These are phyloP conservation scores for Thielaviopsis cerberus DNA, from an alignment of 2,329 filamentous ascomycete species.

Conservation along the genomic window DNA sequence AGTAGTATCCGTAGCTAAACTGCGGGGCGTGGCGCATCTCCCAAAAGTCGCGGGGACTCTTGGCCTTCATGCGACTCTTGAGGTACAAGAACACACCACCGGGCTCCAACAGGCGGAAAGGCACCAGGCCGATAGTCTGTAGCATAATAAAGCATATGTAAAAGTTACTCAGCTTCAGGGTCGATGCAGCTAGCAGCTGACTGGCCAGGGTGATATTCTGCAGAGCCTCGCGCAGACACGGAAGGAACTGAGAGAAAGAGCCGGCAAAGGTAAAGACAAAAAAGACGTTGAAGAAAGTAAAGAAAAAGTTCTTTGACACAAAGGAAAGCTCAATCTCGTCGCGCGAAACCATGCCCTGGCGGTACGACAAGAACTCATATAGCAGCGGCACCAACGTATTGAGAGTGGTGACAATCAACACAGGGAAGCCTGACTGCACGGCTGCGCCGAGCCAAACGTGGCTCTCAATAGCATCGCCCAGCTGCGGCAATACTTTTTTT, in stretches of 20 bases:
- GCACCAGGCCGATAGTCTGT: conserved; percentile 82
- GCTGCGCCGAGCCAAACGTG: conserved; percentile 57
- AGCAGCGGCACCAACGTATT: conserved; percentile 83
- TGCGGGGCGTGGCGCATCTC: conserved; percentile 64
- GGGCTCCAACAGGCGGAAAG: conserved; percentile 77
- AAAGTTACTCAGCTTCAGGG: conserved; percentile 60
- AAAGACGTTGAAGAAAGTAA: conserved; percentile 98
- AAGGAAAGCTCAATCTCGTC: conserved; percentile 86
- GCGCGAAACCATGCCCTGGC: conserved; percentile 86
- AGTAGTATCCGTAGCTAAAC: conserved; percentile 91
- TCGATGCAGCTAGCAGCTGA: conserved; percentile 52
- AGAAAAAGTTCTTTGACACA: conserved; percentile 98
- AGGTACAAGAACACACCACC: conserved; percentile 73
- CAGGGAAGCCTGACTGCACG: conserved; percentile 75
- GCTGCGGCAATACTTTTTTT: conserved; percentile 46
- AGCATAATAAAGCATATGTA: conserved; percentile 90
- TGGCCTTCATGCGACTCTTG: conserved; percentile 56
- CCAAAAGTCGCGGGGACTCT: conserved; percentile 75
- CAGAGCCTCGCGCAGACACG: conserved; percentile 52
- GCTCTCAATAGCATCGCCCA: conserved; percentile 47
- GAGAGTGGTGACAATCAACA: conserved; percentile 65
- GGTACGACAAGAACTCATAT: conserved; percentile 80
- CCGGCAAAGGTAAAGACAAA: conserved; percentile 80
- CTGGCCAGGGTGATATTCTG: conserved; percentile 66
- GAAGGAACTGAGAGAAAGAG: conserved; percentile 59